Evolutionary conservation across 768 basidiomycete species (phyloP), one percentile per base, ranked within the genome.

Genomic region (Lactarius tabidus): DNA sequence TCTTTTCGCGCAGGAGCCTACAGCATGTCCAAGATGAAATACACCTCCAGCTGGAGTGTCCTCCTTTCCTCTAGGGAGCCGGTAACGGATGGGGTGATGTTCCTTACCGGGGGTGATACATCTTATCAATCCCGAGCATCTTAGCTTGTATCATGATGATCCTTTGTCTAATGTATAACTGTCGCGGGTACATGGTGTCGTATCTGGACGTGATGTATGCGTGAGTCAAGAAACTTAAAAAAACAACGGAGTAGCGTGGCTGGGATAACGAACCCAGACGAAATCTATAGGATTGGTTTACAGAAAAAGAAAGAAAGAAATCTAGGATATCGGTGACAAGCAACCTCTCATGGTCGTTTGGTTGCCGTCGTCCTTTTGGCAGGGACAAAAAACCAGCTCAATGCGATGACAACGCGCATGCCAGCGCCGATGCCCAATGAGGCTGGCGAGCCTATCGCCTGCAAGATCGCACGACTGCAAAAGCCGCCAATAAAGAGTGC

Each of bases 401-500:
- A 43, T 7, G 86, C 75, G 64, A 90, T 78, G 65, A 90, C 63
- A 51, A 89, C 69, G 12, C 90, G 80, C 59, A 91, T 66, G 15
- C 84, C 89, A 0, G 84, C 79, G 3, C 81, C 87, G 54, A 91
- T 77, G 6, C 87, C 89, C n/a, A 92, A 79, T 0, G 89, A 80
- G 1, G 80, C 82, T 0, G 86, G 83, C 0, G 85, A 78, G 35
- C 89, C 89, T 41, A 89, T 77, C 65, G 78, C 75, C 59, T 80
- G 82, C 41, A 90, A 74, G 60, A 90, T 76, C 3, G 85, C 83
- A 20, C 88, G 83, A 4, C 84, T 81, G 17, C 78, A 71, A 71
- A 95, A 89, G 3, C 88, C 91, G 14, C 93, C 93, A 31, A 89
- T 20, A 75, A 95, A 91, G 59, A 94, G 81, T n/a, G 82, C 73